Base-by-base conservation (phyloP, 1,284 basidiomycete genomes). In the Pseudozyma hubeiensis region DNA sequence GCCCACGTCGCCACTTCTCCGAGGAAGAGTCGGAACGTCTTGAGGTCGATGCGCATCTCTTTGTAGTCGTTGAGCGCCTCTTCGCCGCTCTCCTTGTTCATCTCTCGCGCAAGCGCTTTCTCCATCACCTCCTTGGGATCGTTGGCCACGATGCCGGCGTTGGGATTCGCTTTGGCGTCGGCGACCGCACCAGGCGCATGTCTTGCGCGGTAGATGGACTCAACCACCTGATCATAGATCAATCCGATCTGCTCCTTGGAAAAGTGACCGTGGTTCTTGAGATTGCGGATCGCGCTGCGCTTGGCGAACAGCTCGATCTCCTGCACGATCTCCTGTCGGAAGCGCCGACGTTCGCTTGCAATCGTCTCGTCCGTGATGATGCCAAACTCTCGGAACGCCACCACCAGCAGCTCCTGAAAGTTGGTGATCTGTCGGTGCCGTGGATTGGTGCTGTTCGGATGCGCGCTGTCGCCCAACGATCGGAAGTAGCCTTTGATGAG, bases 1-100 rank as follows among this genome's bases (percentile, higher is more conserved):
- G 95, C 96, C 97, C 97, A 99, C 0, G 93, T 96, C 17, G 91
- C 92, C 48, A 99, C 89, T 84, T 97, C 94, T 74, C 92, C 92
- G 75, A 99, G 85, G 86, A 98, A 97, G 39, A 91, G 88, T 71
- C 89, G 90, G 87, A 99, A 99, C 1, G 95, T 97, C 73, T 87
- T 88, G 50, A 95, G 85, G 65, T 90, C 93, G 61, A 99, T 92
- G 75, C 92, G 90, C 76, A 95, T 93, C 68, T 91, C 88, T 14
- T 86, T 86, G 44, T 87, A 88, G 56, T 84, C 79, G 59, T 81
- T 78, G 45, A 75, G 73, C 43, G 66, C 55, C 41, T 73, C 66
- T 31, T 69, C 66, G 16, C 49, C 46, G 37, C 53, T 44, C 10
- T 65, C 55, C 33, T 53, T 61, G 53, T 55, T 64, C 10, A 11